phyloP scores from a whole-genome alignment of 257 asterid species.

The Nicotiana otophora region DNA sequence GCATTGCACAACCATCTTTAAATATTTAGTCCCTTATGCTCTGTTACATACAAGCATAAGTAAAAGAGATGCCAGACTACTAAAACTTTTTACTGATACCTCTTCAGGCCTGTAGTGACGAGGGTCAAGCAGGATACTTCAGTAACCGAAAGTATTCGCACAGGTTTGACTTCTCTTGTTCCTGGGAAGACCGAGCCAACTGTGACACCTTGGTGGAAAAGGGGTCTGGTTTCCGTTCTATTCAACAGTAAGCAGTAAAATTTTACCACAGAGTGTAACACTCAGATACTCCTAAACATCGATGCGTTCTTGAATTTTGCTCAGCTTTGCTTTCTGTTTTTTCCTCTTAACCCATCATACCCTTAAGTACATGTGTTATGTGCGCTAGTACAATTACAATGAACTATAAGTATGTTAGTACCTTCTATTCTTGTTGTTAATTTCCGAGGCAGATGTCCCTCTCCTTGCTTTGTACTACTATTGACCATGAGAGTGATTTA shows the following conservation, averaged over 20 bases:
- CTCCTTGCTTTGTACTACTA: neutral
- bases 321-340: neutral
- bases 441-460: neutral
- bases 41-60: neutral
- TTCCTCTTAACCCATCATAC: neutral
- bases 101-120: conserved; percentile 38
- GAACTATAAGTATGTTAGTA: neutral
- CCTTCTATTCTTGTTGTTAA: neutral
- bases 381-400: neutral
- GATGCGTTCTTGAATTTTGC: neutral
- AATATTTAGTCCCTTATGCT: neutral
- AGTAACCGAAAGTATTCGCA: conserved; percentile 17
- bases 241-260: conserved; percentile 34
- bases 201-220: conserved; percentile 88
- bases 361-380: neutral
- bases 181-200: conserved; percentile 38
- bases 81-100: neutral
- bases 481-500: neutral
- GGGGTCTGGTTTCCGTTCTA: conserved; percentile 53
- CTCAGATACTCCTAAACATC: neutral
- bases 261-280: neutral
- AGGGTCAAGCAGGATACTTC: conserved; percentile 37
- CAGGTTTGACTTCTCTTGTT: conserved; percentile 52
- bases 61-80: neutral
- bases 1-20: neutral